A percentile compares a stretch with the other conserved stretches of the same genome.
These are phyloP conservation scores for Astraeus odoratus DNA, from an alignment of 768 basidiomycete genomes.

Conservation along the genomic window DNA sequence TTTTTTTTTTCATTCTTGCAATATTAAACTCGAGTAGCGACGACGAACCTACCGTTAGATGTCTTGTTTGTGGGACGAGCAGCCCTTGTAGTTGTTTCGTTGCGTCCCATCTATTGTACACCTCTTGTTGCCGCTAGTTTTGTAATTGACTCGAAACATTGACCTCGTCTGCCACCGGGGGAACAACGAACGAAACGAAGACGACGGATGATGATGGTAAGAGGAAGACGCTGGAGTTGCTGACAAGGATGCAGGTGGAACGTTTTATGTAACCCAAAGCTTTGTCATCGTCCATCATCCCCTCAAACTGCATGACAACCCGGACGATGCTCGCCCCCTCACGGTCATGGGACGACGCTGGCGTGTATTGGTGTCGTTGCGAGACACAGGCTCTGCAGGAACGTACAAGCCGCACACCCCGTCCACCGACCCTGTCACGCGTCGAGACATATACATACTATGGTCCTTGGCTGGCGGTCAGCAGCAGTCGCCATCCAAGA, in stretches of 20 bases:
- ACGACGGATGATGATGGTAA: slow-evolving; percentile 23
- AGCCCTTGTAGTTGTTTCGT: slow-evolving; percentile 1
- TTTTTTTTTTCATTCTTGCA: background rate
- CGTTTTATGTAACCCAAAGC: slow-evolving; percentile 30
- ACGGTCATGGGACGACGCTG: background rate
- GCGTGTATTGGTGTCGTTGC: too few relatives aligned
- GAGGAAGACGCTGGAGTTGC: slow-evolving; percentile 26
- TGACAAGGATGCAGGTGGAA: slow-evolving; percentile 25
- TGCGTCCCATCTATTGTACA: background rate
- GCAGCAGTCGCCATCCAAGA: too few relatives aligned
- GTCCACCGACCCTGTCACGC: too few relatives aligned
- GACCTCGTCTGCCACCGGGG: too few relatives aligned
- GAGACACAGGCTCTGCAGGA: too few relatives aligned
- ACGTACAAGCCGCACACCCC: too few relatives aligned
- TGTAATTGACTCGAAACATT: too few relatives aligned
- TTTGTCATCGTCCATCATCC: slow-evolving; percentile 27
- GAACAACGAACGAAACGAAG: background rate
- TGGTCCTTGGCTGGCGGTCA: too few relatives aligned
- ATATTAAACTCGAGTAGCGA: background rate
- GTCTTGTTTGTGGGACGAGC: background rate
- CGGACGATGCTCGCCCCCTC: too few relatives aligned
- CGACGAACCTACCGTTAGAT: background rate
- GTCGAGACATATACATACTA: too few relatives aligned
- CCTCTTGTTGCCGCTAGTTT: too few relatives aligned
- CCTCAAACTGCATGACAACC: background rate